Percentiles rank a stretch among this genome's conserved stretches.
Evolutionary conservation across 805 yeast genomes (phyloP).

Genomic region (Candida parachauliodes): DNA sequence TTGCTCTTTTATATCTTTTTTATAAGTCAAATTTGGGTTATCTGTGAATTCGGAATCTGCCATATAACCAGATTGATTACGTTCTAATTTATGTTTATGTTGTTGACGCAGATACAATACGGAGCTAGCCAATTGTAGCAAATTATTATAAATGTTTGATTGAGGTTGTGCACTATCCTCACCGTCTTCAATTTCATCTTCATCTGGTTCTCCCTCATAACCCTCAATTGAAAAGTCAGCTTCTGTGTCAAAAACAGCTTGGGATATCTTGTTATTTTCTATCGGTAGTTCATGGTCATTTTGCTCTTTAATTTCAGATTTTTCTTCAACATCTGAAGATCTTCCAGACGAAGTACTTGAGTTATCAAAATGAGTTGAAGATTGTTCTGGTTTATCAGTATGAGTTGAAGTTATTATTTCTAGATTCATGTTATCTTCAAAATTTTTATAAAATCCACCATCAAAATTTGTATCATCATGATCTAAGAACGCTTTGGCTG

Average conservation of each 20-base stretch:
- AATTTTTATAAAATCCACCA: no score
- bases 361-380: background rate
- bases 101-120: constrained; percentile 10
- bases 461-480: constrained; percentile 4
- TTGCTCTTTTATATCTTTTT: background rate
- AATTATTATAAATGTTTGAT: constrained; percentile 7
- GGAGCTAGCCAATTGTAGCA: constrained; percentile 14
- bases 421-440: no score
- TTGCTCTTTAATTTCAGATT: no score
- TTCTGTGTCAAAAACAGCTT: background rate
- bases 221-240: constrained; percentile 7
- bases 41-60: constrained; percentile 18
- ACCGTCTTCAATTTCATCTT: constrained; percentile 5
- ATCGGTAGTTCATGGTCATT: no score
- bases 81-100: constrained; percentile 5
- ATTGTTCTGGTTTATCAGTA: no score
- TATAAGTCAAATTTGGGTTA: constrained; percentile 1
- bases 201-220: constrained; percentile 8
- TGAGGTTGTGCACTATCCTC: constrained; percentile 8
- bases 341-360: background rate
- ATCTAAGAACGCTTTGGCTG: no score
- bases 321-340: background rate
- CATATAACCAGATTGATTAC: constrained; percentile 25
- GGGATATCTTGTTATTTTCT: background rate
- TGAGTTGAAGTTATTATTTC: no score